Evolutionary conservation across 2,329 filamentous ascomycete genomes (phyloP), one percentile per base, ranked within the genome.

Genomic region (Aspergillus sp.): DNA sequence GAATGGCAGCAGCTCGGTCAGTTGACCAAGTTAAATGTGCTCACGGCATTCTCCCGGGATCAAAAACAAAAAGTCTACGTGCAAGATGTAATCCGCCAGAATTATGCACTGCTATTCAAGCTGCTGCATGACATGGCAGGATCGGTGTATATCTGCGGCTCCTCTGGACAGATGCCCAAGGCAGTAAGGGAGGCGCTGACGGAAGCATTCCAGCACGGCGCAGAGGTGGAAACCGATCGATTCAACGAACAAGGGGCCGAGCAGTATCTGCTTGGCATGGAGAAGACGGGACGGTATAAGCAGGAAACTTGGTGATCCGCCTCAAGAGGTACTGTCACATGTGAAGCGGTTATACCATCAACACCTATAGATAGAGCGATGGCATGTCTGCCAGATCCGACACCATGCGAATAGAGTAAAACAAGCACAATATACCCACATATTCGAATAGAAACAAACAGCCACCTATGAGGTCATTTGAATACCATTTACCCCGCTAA

Each of bases 21-120:
- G 1, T 60, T 74, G 1, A 74, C 82, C 1, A 75, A 78, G 1
- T 74, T 91, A 5, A 76, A 81, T 6, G 81, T 90, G 2, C 78
- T 84, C 55, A 83, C 86, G 0, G 90, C 89, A 0, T 92, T 92
- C 71, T 92, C 89, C 2, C 78, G 90, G 41, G 90, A 92, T 65
- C 87, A 89, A 70, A 71, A 68, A 36, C 77, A 83, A 55, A 90
- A 88, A 70, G 73, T 87, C 7, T 91, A 91, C 65, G 88, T 91
- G 1, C 89, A 91, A 71, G 84, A 89, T 68, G 74, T 84, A 3
- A 79, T 90, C 15, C 80, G 82, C 1, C 77, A 84, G 64, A 76
- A 87, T 30, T 78, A 77, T 2, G 67, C 69, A 7, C 66, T 80
- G 12, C 79, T 89, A 1, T 85, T 81, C 66, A 71, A 79, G 13